Percentiles rank a stretch among this genome's conserved stretches.
Evolutionary conservation across 2,329 filamentous ascomycete species (phyloP).

Genomic region (Harringtonia aguacate): DNA sequence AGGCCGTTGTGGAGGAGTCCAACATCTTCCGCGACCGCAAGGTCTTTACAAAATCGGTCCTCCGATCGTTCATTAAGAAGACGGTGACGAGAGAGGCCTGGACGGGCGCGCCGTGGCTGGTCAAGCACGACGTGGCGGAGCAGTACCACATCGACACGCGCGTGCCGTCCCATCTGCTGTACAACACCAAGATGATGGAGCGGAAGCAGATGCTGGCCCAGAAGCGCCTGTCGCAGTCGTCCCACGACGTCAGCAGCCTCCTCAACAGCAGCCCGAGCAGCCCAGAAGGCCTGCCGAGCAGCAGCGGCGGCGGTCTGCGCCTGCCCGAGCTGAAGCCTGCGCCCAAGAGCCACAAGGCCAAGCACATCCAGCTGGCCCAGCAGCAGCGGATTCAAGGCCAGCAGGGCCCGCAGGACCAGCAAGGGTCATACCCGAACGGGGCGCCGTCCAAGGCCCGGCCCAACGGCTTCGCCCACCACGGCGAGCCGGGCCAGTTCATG

Average conservation of each 20-base stretch:
- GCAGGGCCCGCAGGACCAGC: slow-evolving; percentile 20
- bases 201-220: slow-evolving; percentile 62
- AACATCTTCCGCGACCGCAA: slow-evolving; percentile 82
- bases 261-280: slow-evolving; percentile 25
- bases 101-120: slow-evolving; percentile 94
- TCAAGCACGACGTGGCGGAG: slow-evolving; percentile 72
- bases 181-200: slow-evolving; percentile 69
- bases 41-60: slow-evolving; percentile 86
- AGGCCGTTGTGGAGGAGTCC: slow-evolving; percentile 68
- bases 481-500: slow-evolving; percentile 25
- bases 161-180: slow-evolving; percentile 70
- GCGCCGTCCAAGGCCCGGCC: slow-evolving; percentile 21
- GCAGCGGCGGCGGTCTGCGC: slow-evolving; percentile 36
- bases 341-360: slow-evolving; percentile 57
- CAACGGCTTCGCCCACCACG: slow-evolving; percentile 12
- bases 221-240: slow-evolving; percentile 41
- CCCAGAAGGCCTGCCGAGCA: slow-evolving; percentile 15
- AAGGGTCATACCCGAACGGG: slow-evolving; percentile 18
- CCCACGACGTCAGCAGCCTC: slow-evolving; percentile 30
- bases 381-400: slow-evolving; percentile 39
- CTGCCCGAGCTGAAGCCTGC: slow-evolving; percentile 66
- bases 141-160: slow-evolving; percentile 81
- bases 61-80: slow-evolving; percentile 90
- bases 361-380: slow-evolving; percentile 13
- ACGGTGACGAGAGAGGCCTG: slow-evolving; percentile 86